Evolutionary conservation across 192 early-diverging fungal genomes (phyloP), one percentile per base, ranked within the genome.

Genomic region (Podila horticola): DNA sequence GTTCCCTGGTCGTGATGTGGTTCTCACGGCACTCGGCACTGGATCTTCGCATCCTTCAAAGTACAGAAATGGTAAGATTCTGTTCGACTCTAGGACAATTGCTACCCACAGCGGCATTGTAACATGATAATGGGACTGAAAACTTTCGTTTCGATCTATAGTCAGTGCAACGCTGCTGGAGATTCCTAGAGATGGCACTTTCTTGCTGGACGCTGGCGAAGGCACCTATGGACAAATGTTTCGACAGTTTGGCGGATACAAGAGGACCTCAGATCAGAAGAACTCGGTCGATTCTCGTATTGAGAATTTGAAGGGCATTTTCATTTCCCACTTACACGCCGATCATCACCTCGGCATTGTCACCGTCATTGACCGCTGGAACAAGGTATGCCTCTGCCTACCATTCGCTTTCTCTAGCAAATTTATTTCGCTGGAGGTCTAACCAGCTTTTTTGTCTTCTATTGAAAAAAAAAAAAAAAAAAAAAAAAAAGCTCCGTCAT

Each of bases 301-400:
- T 13, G 64, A 66, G 12, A 74, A 75, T 12, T 62, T 99, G 31
- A 85, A 87, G 63, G 82, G 93, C 11, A 71, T 99, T 62, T 98
- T 96, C 83, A 87, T 99, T 11, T 97, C 96, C 45, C 98, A 99
- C 79, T 83, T 99, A 85, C 98, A 99, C 82, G 98, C 97, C 30
- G 98, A 99, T 83, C 98, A 99, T 72, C 98, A 98, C 77, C 83
- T 99, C 24, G 98, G 98, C 4, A 84, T 91, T 5, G 84, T 95
- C 7, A 77, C 89, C 30, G 66, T 99, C 50, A 83, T 99, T 63
- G 85, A 79, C 24, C 87, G 89, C 63, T 92, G 95, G 90, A 89
- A 85, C 65, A 69, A 90, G 85, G 86, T 94, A 86, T 65, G 2
- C 15, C 45, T 64, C 29, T 24, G 17, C 64, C 30, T 59, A 1